Evolutionary conservation across 1,139 yeast species (phyloP).

Genomic region (Suhomyces choctaworum): DNA sequence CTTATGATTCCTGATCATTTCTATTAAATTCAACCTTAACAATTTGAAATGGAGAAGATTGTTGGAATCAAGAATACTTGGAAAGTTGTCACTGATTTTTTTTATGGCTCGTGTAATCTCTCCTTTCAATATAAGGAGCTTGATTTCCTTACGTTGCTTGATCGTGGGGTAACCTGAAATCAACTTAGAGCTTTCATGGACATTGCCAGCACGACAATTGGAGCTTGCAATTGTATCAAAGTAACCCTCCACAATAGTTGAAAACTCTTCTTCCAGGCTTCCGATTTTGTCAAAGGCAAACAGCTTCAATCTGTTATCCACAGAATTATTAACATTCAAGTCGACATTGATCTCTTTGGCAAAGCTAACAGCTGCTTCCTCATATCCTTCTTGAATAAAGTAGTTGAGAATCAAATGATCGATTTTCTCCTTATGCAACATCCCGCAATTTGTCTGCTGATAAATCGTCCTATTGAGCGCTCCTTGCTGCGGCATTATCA

Average conservation of each 20-base stretch:
- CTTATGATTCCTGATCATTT: conserved; percentile 59
- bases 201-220: conserved; percentile 3
- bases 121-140: conserved; percentile 50
- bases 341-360: conserved; percentile 38
- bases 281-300: conserved; percentile 8
- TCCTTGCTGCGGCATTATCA: too few relatives aligned
- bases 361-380: conserved; percentile 51
- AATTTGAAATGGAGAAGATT: conserved; percentile 63
- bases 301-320: conserved; percentile 4
- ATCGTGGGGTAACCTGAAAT: conserved; percentile 49
- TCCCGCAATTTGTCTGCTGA: neutral
- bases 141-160: conserved; percentile 48
- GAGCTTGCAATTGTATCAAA: conserved; percentile 10
- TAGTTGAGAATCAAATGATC: conserved; percentile 53
- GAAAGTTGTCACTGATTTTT: conserved; percentile 49
- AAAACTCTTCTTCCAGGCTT: conserved; percentile 17
- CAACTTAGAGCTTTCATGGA: conserved; percentile 14
- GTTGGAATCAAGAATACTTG: conserved; percentile 54
- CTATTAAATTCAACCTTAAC: conserved; percentile 59
- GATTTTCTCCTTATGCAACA: conserved; percentile 33
- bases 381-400: conserved; percentile 59
- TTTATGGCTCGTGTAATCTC: conserved; percentile 48
- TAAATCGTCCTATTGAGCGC: too few relatives aligned
- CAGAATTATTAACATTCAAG: conserved; percentile 3
- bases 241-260: conserved; percentile 19